Evolutionary conservation across 495 filamentous ascomycete genomes (phyloP).

Genomic region (Entonaema liquescens): DNA sequence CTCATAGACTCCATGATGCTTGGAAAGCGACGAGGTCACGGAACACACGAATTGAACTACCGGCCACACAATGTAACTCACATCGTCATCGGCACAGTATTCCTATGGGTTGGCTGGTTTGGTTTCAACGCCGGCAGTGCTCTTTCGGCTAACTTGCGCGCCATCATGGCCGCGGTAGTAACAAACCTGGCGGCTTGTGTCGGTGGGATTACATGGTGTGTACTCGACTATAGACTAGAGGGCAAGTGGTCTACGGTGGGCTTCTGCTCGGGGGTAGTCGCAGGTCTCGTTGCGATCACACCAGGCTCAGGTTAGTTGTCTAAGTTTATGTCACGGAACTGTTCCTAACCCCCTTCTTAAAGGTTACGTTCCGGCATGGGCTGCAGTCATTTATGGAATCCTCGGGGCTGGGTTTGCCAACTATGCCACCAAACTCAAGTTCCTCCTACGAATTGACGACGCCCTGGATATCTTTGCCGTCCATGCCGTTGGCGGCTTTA

Average conservation of each 20-base stretch:
- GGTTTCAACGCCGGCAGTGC: slow-evolving; percentile 97
- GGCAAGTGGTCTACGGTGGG: slow-evolving; percentile 97
- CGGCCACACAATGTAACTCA: slow-evolving; percentile 98
- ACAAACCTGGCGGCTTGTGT: slow-evolving; percentile 81
- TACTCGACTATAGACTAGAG: slow-evolving; percentile 93
- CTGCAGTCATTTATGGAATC: slow-evolving; percentile 88
- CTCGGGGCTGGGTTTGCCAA: slow-evolving; percentile 87
- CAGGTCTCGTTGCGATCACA: slow-evolving; percentile 92
- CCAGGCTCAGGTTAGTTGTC: slow-evolving; percentile 71
- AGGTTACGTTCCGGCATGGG: slow-evolving; percentile 91
- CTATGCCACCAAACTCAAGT: slow-evolving; percentile 97
- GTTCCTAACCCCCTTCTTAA: slow-evolving; percentile 17
- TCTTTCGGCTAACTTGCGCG: slow-evolving; percentile 86
- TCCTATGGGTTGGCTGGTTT: slow-evolving; percentile 99
- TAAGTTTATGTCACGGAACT: not conserved
- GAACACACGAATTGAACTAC: slow-evolving; percentile 91
- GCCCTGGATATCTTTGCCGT: slow-evolving; percentile 95
- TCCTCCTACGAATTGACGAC: slow-evolving; percentile 84
- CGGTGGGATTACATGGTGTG: slow-evolving; percentile 93
- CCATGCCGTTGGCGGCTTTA: slow-evolving; percentile 85
- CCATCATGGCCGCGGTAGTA: slow-evolving; percentile 78
- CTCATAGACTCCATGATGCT: slow-evolving; percentile 78
- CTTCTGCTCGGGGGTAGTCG: slow-evolving; percentile 94
- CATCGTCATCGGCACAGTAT: slow-evolving; percentile 95
- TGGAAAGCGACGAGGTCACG: slow-evolving; percentile 87